Evolutionary conservation across 768 basidiomycete genomes (phyloP).

Genomic region (Leccinum pellstonianum): DNA sequence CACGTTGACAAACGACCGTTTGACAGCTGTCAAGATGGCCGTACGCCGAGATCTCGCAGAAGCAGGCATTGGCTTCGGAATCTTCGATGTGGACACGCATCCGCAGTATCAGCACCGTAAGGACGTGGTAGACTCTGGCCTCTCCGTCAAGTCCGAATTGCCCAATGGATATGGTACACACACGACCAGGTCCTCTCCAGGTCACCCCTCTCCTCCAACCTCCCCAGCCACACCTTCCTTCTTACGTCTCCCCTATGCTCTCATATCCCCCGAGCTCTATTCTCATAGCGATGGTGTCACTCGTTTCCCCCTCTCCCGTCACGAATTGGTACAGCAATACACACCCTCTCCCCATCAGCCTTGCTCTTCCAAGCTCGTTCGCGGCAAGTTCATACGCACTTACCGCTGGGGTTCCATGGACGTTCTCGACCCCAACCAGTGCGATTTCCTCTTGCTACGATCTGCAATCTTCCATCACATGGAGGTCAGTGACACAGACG

Average conservation of each 20-base stretch:
- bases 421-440: conserved; percentile 74
- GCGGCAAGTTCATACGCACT: conserved; percentile 64
- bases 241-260: conserved; percentile 75
- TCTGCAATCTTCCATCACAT: conserved; percentile 84
- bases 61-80: conserved; percentile 85
- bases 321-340: conserved; percentile 74
- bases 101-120: conserved; percentile 44
- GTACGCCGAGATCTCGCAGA: conserved; percentile 79
- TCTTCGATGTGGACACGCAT: conserved; percentile 74
- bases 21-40: conserved; percentile 75
- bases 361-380: conserved; percentile 44
- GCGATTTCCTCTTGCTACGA: conserved; percentile 77
- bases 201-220: conserved; percentile 61
- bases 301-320: conserved; percentile 55
- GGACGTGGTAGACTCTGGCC: conserved; percentile 43
- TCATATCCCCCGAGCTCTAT: conserved; percentile 81
- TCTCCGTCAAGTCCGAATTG: conserved; percentile 49
- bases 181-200: conserved; percentile 50
- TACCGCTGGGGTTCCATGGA: conserved; percentile 87
- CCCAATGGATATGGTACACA: conserved; percentile 51
- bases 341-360: conserved; percentile 52
- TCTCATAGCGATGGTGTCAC: conserved; percentile 80
- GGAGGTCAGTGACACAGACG: conserved; percentile 56
- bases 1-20: conserved; percentile 76
- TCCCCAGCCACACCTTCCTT: conserved; percentile 62